phyloP scores from a whole-genome alignment of 768 basidiomycete species.

The Boletus bicolor region DNA sequence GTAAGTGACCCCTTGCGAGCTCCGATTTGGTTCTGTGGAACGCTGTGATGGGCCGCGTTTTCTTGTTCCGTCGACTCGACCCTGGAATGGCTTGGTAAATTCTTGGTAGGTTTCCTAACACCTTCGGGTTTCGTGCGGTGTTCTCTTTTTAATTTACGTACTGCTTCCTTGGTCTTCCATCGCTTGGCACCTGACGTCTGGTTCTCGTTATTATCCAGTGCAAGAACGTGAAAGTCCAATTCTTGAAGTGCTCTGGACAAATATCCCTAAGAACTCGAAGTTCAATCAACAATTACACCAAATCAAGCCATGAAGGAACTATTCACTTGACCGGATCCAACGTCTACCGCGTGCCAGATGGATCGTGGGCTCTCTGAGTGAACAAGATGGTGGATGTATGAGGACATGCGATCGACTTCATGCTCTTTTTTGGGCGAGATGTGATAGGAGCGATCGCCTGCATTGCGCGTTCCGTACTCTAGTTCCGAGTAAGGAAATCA shows the following conservation, averaged over 20 bases:
- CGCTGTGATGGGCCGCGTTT: neutral
- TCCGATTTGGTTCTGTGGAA: neutral
- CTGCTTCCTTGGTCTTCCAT: slow-evolving; percentile 34
- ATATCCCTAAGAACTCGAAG: slow-evolving; percentile 46
- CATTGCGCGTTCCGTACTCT: slow-evolving; percentile 8
- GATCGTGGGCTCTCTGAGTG: slow-evolving; percentile 24
- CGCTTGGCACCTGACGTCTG: slow-evolving; percentile 59
- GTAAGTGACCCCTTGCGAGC: slow-evolving; percentile 39
- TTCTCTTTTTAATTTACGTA: slow-evolving; percentile 16
- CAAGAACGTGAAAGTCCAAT: slow-evolving; percentile 49
- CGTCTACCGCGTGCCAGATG: slow-evolving; percentile 56
- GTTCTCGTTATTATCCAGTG: slow-evolving; percentile 58
- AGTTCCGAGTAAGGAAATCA: neutral
- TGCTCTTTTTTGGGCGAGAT: slow-evolving; percentile 79
- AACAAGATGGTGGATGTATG: slow-evolving; percentile 43
- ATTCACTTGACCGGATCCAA: slow-evolving; percentile 69
- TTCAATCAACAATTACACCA: neutral
- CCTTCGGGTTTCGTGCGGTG: slow-evolving; percentile 5
- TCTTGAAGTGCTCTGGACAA: slow-evolving; percentile 49
- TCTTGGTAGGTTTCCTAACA: neutral
- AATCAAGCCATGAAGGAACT: neutral
- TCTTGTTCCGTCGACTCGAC: neutral
- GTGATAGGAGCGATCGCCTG: slow-evolving; percentile 33
- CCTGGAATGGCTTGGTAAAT: neutral
- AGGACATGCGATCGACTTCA: slow-evolving; percentile 63